These are phyloP conservation scores for Claviceps paspali DNA, from an alignment of 2,329 filamentous ascomycete genomes.

Conservation along the genomic window DNA sequence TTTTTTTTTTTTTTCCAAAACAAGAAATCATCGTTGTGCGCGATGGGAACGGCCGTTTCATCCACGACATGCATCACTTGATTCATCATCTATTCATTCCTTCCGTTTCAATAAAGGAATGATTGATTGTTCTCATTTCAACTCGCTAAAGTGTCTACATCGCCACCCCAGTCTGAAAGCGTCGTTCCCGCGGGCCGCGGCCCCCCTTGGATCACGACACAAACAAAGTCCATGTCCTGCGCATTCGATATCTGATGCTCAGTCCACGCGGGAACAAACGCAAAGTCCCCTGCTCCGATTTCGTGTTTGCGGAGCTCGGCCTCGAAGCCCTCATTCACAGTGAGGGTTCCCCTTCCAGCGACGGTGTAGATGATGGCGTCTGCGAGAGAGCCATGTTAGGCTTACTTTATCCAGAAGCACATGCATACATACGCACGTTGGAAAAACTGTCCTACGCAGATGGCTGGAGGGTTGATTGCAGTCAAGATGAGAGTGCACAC, in stretches of 20 bases:
- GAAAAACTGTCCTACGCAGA: too few species aligned
- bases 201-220: slow-evolving; percentile 51
- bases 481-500: slow-evolving; percentile 6
- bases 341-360: slow-evolving; percentile 43
- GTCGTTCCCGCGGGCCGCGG: slow-evolving; percentile 45
- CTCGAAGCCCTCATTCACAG: slow-evolving; percentile 40
- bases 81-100: too few species aligned
- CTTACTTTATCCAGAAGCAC: too few species aligned
- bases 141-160: slow-evolving; percentile 18
- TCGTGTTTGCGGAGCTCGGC: slow-evolving; percentile 36
- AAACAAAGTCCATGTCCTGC: slow-evolving; percentile 42
- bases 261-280: slow-evolving; percentile 52
- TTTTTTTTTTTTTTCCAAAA: too few species aligned
- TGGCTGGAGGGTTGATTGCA: not conserved
- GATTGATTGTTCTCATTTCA: too few species aligned
- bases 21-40: too few species aligned
- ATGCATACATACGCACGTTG: too few species aligned
- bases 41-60: slow-evolving; percentile 5
- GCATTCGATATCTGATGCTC: slow-evolving; percentile 59
- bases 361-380: slow-evolving; percentile 55
- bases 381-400: slow-evolving; percentile 13
- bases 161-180: slow-evolving; percentile 45
- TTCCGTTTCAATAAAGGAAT: too few species aligned
- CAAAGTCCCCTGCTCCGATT: slow-evolving; percentile 50
- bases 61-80: not conserved